phyloP scores from a whole-genome alignment of 371 early-diverging fungal species.

The Conidiobolus incongruus region DNA sequence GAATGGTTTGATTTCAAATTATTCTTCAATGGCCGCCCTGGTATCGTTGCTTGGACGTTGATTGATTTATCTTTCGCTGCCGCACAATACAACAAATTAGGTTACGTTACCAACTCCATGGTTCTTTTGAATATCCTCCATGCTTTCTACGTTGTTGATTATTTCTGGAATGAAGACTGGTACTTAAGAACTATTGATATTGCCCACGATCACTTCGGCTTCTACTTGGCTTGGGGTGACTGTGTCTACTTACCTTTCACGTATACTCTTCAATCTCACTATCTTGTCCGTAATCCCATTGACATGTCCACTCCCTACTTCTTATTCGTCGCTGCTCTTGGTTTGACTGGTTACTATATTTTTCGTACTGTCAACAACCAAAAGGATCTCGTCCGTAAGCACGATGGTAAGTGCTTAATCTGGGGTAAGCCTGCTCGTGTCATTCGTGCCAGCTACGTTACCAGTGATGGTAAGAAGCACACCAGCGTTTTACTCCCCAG shows the following conservation, averaged over 20 bases:
- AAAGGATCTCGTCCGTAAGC: slow-evolving; percentile 40
- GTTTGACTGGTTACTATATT: slow-evolving; percentile 44
- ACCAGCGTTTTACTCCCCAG: slow-evolving; percentile 32
- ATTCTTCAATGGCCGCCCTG: slow-evolving; percentile 64
- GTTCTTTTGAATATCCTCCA: slow-evolving; percentile 42
- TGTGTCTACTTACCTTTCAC: slow-evolving; percentile 56
- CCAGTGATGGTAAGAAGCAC: slow-evolving; percentile 45
- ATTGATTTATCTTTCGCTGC: slow-evolving; percentile 44
- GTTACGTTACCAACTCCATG: slow-evolving; percentile 60
- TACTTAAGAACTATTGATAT: slow-evolving; percentile 53
- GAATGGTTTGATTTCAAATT: slow-evolving; percentile 61
- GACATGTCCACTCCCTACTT: slow-evolving; percentile 26
- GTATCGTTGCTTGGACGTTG: slow-evolving; percentile 66
- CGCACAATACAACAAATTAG: slow-evolving; percentile 40
- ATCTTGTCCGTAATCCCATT: slow-evolving; percentile 37
- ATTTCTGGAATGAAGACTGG: slow-evolving; percentile 67
- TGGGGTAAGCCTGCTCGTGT: slow-evolving; percentile 54
- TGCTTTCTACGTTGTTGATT: slow-evolving; percentile 48
- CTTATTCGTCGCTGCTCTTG: slow-evolving; percentile 16
- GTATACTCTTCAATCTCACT: slow-evolving; percentile 64
- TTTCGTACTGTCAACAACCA: slow-evolving; percentile 63
- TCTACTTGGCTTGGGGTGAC: slow-evolving; percentile 62
- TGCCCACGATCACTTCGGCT: slow-evolving; percentile 62
- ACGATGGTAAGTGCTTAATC: slow-evolving; percentile 42
- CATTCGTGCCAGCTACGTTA: slow-evolving; percentile 39